A percentile compares a stretch with the other conserved stretches of the same genome.
phyloP scores from a whole-genome alignment of 129 eudicot species.

The Tagetes erecta region DNA sequence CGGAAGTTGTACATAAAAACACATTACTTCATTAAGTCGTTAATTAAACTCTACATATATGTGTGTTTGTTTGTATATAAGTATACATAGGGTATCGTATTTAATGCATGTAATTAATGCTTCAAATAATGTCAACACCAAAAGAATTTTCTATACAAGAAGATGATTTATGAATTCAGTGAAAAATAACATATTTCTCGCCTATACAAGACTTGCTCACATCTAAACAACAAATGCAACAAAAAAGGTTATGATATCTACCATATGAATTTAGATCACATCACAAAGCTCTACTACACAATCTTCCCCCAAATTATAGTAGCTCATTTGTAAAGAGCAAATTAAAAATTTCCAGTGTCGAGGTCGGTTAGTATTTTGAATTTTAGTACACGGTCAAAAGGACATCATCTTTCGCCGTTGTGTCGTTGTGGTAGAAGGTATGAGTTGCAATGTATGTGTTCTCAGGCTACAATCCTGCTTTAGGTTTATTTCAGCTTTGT shows the following conservation, averaged over 20 bases:
- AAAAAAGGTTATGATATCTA: background rate
- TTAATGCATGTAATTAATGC: background rate
- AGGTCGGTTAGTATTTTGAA: constrained; percentile 29
- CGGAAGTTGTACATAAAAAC: no score
- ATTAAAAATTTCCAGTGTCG: constrained; percentile 2
- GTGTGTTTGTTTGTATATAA: background rate
- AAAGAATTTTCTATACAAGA: background rate
- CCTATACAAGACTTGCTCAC: background rate
- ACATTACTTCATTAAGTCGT: background rate
- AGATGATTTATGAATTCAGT: background rate
- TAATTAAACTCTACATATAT: background rate
- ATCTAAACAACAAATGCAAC: background rate
- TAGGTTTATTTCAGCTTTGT: constrained; percentile 33
- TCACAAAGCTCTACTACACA: background rate
- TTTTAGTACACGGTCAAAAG: constrained; percentile 29
- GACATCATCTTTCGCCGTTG: constrained; percentile 37
- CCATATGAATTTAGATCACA: background rate
- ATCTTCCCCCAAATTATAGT: background rate
- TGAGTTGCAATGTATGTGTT: constrained; percentile 53
- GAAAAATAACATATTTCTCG: background rate
- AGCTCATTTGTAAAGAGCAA: constrained; percentile 9
- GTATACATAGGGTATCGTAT: background rate
- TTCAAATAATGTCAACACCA: background rate
- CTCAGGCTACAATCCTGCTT: constrained; percentile 71
- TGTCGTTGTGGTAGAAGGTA: constrained; percentile 27